Percentiles rank a stretch among this genome's conserved stretches.
phyloP scores from a whole-genome alignment of 1,139 yeast species.

The Lodderomyces pseudojiufengensis region DNA sequence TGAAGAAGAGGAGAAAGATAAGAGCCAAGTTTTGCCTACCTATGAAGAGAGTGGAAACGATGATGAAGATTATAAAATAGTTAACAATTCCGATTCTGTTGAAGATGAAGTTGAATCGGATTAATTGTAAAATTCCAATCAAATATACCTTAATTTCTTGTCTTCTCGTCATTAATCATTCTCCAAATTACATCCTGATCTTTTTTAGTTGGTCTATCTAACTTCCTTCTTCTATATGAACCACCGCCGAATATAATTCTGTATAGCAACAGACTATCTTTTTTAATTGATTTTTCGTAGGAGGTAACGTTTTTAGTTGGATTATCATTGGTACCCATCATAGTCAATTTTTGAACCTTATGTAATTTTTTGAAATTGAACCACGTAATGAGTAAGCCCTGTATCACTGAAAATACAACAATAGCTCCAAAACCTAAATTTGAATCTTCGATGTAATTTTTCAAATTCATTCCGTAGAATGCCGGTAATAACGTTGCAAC shows the following conservation, averaged over 20 bases:
- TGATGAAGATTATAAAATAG: conserved; percentile 25
- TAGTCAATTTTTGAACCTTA: conserved; percentile 61
- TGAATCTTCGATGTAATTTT: conserved; percentile 83
- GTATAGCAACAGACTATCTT: conserved; percentile 18
- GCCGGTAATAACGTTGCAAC: conserved; percentile 66
- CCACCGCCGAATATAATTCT: conserved; percentile 28
- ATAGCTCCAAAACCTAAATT: conserved; percentile 61
- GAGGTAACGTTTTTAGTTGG: conserved; percentile 1
- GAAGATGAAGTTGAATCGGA: conserved; percentile 27
- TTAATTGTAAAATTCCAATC: conserved; percentile 9
- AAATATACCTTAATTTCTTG: conserved; percentile 12
- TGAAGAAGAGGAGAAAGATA: conserved; percentile 20
- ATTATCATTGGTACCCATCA: conserved; percentile 38
- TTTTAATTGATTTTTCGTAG: conserved; percentile 7
- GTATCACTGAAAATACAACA: conserved; percentile 45
- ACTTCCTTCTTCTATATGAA: conserved; percentile 18
- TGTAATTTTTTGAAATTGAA: conserved; percentile 48
- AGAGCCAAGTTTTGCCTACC: conserved; percentile 21
- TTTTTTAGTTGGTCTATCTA: conserved; percentile 36
- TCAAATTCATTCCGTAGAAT: conserved; percentile 91
- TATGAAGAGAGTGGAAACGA: conserved; percentile 20
- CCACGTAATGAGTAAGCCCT: conserved; percentile 41
- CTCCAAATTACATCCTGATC: conserved; percentile 68
- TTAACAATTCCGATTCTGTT: conserved; percentile 30
- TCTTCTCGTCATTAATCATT: conserved; percentile 65